Evolutionary conservation across 1,139 yeast genomes (phyloP), one percentile per base, ranked within the genome.

Genomic region (Taiozyma sp.): DNA sequence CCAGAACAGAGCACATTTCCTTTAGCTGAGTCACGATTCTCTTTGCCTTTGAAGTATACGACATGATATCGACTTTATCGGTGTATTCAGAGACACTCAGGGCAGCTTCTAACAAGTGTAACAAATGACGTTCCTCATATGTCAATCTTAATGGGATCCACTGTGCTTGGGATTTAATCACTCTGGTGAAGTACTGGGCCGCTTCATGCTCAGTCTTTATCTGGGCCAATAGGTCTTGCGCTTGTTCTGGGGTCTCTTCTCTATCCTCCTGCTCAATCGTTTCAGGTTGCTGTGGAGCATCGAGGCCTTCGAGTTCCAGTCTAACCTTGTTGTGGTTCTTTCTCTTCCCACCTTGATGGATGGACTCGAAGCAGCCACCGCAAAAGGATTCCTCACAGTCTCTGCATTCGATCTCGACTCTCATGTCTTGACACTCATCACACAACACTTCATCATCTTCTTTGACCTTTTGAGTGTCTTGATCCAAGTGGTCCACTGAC

Each of bases 11-110:
- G 63, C 93, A 85, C 67, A 85, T 80, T 61, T 85, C 90, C 53
- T 80, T 77, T 54, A 85, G 67, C 64, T 85, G 90, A 21, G 79
- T 79, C 3, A 85, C 81, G 35, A 85, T 84, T 53, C 90, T 73
- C 61, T 77, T 81, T 2, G 87, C 71, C 60, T 83, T 83, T 6
- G 89, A 79, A 7, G 79, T 72, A 58, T 82, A 81, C 1, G 84
- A 71, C 39, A 82, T 63, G 43, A 85, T 80, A 63, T 85, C 93
- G 39, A 85, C 87, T 57, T 80, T 78, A 62, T 85, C 90, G 0
- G 90, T 85, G 63, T 85, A 85, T 60, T 85, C 90, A 16, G 87
- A 80, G 6, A 85, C 93, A 57, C 82, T 79, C 49, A 85, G 68
- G 0, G 89, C 89, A 1, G 91, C 89, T 56, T 83, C 88, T 43